Conservation (phyloP, 768 basidiomycete species). For the Megacollybia marginata region DNA sequence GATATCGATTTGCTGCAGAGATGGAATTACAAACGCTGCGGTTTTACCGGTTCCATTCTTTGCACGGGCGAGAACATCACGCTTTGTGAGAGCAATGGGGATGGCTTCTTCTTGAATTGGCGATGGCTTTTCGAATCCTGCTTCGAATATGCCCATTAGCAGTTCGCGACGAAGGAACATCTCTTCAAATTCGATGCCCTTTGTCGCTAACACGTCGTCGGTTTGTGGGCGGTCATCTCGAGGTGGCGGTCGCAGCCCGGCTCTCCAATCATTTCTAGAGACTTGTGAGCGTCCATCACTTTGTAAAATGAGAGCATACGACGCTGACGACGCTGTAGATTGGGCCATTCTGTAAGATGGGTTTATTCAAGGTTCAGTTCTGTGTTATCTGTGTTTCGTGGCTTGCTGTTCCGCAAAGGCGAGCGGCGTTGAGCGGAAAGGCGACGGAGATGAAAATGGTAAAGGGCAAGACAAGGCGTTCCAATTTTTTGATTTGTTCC, state of each 20-base stretch:
- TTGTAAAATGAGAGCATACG: too few species aligned
- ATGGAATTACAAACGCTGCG: slow-evolving; percentile 96
- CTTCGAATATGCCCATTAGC: slow-evolving; percentile 99
- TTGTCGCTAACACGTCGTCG: slow-evolving; percentile 91
- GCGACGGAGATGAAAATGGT: too few species aligned
- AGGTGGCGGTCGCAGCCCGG: slow-evolving; percentile 74
- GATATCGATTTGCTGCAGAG: slow-evolving; percentile 88
- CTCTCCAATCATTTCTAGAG: slow-evolving; percentile 46
- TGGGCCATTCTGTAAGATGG: too few species aligned
- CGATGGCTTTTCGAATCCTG: slow-evolving; percentile 93
- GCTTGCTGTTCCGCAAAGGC: too few species aligned
- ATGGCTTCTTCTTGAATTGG: slow-evolving; percentile 99
- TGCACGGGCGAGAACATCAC: slow-evolving; percentile 92
- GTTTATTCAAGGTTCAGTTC: too few species aligned
- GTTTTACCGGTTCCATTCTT: slow-evolving; percentile 99
- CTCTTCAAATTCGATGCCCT: slow-evolving; percentile 94
- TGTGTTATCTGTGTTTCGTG: too few species aligned
- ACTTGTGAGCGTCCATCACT: too few species aligned
- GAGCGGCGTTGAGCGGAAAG: too few species aligned
- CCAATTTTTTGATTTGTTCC: too few species aligned
- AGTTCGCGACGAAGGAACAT: slow-evolving; percentile 89
- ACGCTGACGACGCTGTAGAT: too few species aligned
- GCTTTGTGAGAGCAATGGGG: slow-evolving; percentile 85
- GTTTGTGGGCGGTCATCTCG: slow-evolving; percentile 94
- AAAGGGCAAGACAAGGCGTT: too few species aligned